These are phyloP conservation scores for Eucalyptus microcorys DNA, from an alignment of 345 rosid species.

Conservation along the genomic window DNA sequence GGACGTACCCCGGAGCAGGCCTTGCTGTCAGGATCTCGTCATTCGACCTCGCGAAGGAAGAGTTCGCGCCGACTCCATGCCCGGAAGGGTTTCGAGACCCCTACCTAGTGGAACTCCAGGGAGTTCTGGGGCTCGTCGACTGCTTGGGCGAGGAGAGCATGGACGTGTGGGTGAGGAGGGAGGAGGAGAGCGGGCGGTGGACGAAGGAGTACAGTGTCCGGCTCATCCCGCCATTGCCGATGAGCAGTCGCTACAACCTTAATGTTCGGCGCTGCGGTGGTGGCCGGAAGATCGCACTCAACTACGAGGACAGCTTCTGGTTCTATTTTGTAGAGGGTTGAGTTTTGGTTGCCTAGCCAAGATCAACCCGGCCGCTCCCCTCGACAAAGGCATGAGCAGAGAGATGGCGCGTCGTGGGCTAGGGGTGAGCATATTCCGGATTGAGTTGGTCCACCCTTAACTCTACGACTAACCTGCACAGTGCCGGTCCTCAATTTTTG, in stretches of 20 bases:
- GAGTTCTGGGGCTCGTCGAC: neutral
- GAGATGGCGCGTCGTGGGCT: neutral
- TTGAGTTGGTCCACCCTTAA: no score
- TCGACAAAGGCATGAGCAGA: neutral
- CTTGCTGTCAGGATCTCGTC: neutral
- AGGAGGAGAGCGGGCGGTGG: neutral
- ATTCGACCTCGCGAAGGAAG: neutral
- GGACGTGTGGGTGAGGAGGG: neutral
- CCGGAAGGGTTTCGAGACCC: neutral
- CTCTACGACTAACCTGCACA: no score
- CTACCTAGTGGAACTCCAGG: neutral
- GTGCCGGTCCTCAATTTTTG: no score
- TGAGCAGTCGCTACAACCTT: neutral
- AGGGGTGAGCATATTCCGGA: no score
- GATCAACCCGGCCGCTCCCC: no score
- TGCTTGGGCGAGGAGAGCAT: neutral
- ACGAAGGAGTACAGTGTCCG: neutral
- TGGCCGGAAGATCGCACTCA: neutral
- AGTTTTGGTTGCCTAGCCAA: no score
- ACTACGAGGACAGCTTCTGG: neutral
- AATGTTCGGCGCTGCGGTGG: neutral
- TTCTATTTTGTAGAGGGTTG: no score
- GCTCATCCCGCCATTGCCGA: neutral
- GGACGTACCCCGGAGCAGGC: neutral
- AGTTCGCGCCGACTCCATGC: neutral